phyloP scores from a whole-genome alignment of 805 yeast species.

The Ogataea glucozyma region DNA sequence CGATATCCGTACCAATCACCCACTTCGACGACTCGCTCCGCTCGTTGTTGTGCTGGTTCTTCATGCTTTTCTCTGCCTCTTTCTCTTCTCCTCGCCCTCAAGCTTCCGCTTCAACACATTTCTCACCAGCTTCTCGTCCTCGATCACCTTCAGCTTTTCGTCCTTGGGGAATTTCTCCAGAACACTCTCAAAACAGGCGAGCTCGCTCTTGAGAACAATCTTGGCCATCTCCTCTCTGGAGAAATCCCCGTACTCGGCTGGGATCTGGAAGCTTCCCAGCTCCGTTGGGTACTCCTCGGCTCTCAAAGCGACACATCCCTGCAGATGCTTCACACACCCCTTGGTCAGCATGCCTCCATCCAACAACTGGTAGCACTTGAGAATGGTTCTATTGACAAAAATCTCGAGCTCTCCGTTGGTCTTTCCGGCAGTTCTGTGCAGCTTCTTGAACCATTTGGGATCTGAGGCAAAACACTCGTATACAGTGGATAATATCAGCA shows the following conservation, averaged over 20 bases:
- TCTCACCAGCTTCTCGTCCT: constrained; percentile 59
- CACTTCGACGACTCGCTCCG: too few species aligned
- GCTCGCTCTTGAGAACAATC: constrained; percentile 58
- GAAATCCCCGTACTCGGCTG: constrained; percentile 16
- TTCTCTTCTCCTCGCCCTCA: constrained; percentile 29
- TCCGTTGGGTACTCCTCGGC: constrained; percentile 49
- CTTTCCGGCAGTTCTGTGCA: constrained; percentile 24
- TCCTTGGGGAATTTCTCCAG: constrained; percentile 23
- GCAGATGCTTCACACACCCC: constrained; percentile 31
- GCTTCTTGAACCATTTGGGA: constrained; percentile 33
- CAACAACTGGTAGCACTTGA: constrained; percentile 62
- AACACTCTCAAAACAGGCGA: constrained; percentile 47
- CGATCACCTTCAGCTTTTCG: constrained; percentile 44
- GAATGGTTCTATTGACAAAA: constrained; percentile 49
- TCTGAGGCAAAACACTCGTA: constrained; percentile 35
- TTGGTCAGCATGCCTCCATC: constrained; percentile 52
- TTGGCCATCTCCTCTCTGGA: constrained; percentile 48
- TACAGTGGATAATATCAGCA: constrained; percentile 51
- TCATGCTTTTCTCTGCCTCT: constrained; percentile 34
- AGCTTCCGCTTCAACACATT: constrained; percentile 57
- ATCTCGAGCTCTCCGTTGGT: constrained; percentile 32
- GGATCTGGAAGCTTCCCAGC: constrained; percentile 19
- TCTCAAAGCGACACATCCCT: constrained; percentile 37
- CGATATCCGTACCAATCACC: too few species aligned
- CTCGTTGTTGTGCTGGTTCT: too few species aligned